Percentiles rank a stretch among this genome's conserved stretches.
phyloP scores from a whole-genome alignment of 495 filamentous ascomycete species.

The Ramalina intermedia region DNA sequence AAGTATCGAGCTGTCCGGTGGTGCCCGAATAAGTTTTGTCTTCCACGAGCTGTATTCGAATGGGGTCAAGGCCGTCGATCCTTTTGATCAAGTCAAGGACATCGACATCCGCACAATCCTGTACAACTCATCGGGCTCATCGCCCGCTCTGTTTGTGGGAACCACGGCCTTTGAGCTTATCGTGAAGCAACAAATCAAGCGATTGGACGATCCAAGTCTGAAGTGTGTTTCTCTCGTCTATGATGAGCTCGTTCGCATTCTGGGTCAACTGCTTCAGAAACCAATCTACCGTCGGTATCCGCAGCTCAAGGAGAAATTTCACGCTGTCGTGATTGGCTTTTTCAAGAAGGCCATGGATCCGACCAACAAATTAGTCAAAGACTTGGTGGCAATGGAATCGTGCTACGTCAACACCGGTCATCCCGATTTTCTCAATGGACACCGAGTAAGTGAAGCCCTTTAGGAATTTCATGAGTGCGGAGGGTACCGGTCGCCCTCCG shows the following conservation, averaged over 20 bases:
- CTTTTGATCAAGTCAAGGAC: conserved; percentile 95
- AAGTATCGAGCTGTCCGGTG: conserved; percentile 84
- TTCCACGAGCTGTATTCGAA: conserved; percentile 98
- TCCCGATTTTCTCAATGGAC: conserved; percentile 94
- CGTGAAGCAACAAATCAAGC: conserved; percentile 96
- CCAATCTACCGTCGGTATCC: conserved; percentile 87
- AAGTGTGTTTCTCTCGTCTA: conserved; percentile 97
- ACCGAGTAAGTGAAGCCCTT: conserved; percentile 41
- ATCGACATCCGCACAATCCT: conserved; percentile 93
- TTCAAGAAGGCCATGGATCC: conserved; percentile 98
- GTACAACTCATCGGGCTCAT: conserved; percentile 96
- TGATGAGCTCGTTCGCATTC: conserved; percentile 92
- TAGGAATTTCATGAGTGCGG: not conserved
- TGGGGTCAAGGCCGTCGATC: conserved; percentile 94
- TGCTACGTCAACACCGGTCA: conserved; percentile 98
- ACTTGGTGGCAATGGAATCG: conserved; percentile 88
- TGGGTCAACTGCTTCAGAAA: conserved; percentile 78
- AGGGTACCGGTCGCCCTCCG: too few species aligned
- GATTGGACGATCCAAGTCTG: conserved; percentile 87
- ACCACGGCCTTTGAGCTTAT: conserved; percentile 96
- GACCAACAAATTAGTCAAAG: conserved; percentile 89
- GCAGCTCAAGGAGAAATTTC: conserved; percentile 88
- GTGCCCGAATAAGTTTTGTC: conserved; percentile 97
- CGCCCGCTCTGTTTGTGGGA: conserved; percentile 92
- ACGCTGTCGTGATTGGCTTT: conserved; percentile 83